phyloP scores from a whole-genome alignment of 202 grass and related monocot species.

The Hordeum pubiflorum region DNA sequence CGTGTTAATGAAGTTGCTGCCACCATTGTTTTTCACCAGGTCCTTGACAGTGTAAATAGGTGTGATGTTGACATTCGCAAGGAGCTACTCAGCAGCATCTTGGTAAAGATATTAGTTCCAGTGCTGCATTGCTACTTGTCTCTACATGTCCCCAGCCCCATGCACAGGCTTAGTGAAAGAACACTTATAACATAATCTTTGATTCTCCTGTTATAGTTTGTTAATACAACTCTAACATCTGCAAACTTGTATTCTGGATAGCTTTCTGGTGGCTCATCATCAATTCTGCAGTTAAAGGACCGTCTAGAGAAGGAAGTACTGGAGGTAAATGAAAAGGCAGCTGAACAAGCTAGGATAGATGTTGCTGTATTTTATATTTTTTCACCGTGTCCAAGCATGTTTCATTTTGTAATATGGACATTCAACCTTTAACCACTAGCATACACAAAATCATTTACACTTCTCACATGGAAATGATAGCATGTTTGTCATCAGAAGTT shows the following conservation, averaged over 20 bases:
- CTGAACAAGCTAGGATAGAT: not conserved
- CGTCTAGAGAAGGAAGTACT: constrained; percentile 96
- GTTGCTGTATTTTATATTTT: not conserved
- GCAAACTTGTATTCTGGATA: constrained; percentile 29
- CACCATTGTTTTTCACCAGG: constrained; percentile 41
- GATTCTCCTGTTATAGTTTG: not conserved
- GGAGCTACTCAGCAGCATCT: constrained; percentile 87
- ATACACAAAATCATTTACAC: not conserved
- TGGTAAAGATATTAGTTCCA: constrained; percentile 53
- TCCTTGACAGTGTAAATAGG: constrained; percentile 95
- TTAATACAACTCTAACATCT: constrained; percentile 23
- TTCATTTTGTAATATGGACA: not conserved
- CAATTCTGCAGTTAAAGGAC: constrained; percentile 93
- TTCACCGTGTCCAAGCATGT: not conserved
- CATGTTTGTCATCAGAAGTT: not conserved
- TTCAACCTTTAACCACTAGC: not conserved
- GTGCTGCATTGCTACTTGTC: not conserved
- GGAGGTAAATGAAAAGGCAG: constrained; percentile 44
- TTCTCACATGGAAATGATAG: not conserved
- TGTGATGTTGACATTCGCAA: constrained; percentile 91
- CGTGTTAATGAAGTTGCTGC: constrained; percentile 17
- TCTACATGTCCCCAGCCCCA: not conserved
- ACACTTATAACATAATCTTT: not conserved
- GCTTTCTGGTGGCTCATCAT: constrained; percentile 95
- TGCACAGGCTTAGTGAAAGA: not conserved